Conservation (phyloP, 2,329 filamentous ascomycete genomes). For the Penicillium vulpinum region DNA sequence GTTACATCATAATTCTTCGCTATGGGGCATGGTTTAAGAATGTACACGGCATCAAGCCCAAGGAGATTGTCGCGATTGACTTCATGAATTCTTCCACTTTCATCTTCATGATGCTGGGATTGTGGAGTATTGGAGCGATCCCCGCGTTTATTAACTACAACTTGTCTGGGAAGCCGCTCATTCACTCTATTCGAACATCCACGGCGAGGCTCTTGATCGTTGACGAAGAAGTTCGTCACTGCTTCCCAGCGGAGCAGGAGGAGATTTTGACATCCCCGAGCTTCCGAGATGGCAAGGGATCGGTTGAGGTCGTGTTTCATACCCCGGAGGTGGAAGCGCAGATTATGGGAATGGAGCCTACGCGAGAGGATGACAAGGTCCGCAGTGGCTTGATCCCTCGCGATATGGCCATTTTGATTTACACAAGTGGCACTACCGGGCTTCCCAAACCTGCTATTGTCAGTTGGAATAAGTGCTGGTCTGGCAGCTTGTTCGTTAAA, state of each 20-base stretch:
- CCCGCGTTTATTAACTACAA: constrained; percentile 91
- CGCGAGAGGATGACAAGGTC: constrained; percentile 60
- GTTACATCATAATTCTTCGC: constrained; percentile 68
- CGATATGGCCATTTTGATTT: constrained; percentile 73
- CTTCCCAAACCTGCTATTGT: constrained; percentile 78
- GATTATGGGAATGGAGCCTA: constrained; percentile 52
- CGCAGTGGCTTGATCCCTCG: constrained; percentile 53
- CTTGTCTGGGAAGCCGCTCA: constrained; percentile 66
- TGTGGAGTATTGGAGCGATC: constrained; percentile 80
- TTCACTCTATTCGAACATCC: constrained; percentile 72
- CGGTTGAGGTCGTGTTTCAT: constrained; percentile 63
- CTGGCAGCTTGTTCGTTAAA: constrained; percentile 55
- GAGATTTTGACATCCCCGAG: constrained; percentile 41
- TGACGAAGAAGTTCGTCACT: constrained; percentile 63
- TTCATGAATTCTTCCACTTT: constrained; percentile 80
- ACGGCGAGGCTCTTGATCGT: constrained; percentile 68
- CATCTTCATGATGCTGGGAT: constrained; percentile 70
- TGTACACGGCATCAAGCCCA: constrained; percentile 62
- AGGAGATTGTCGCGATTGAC: constrained; percentile 77
- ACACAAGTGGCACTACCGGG: constrained; percentile 82
- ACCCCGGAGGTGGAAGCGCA: constrained; percentile 59
- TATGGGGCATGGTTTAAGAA: constrained; percentile 75
- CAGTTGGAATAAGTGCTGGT: constrained; percentile 66
- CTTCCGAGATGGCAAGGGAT: constrained; percentile 46
- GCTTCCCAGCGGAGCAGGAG: constrained; percentile 47